These are phyloP conservation scores for Thalassiosira exigua DNA, from an alignment of 352 stramenopile species.

Conservation along the genomic window DNA sequence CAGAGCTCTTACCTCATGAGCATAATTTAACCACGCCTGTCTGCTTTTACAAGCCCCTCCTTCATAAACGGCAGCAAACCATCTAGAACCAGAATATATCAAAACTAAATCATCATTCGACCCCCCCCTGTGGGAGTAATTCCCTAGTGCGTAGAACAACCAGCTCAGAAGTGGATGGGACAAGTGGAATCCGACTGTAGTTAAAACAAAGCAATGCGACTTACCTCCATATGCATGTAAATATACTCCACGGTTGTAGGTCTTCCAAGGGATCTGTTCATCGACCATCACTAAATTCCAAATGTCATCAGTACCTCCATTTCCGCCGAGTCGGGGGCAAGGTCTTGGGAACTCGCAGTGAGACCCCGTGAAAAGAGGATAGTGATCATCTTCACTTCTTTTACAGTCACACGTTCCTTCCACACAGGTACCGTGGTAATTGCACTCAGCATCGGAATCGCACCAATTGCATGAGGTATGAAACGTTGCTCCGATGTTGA, in stretches of 20 bases:
- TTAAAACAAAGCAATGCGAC: too few relatives aligned
- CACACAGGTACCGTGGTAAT: conserved; percentile 31
- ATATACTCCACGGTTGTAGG: neutral
- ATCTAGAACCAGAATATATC: neutral
- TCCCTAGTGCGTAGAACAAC: too few relatives aligned
- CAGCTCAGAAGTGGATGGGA: too few relatives aligned
- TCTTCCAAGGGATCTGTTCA: neutral
- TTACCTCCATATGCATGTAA: neutral
- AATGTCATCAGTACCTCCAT: neutral
- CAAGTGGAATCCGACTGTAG: too few relatives aligned
- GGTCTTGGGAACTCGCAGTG: neutral
- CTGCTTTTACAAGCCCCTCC: neutral
- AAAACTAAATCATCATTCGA: neutral
- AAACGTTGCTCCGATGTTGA: conserved; percentile 2
- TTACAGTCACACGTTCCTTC: conserved; percentile 16
- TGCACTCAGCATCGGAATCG: conserved; percentile 19
- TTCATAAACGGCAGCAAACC: neutral
- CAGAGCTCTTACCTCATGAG: too few relatives aligned
- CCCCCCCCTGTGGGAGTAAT: too few relatives aligned
- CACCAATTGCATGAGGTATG: conserved; percentile 25
- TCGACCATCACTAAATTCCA: neutral
- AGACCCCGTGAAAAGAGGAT: neutral
- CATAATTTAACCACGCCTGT: too few relatives aligned
- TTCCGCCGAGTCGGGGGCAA: neutral
- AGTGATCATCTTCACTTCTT: neutral